Conservation (phyloP, 2,329 filamentous ascomycete genomes). For the Colletotrichum tropicale region DNA sequence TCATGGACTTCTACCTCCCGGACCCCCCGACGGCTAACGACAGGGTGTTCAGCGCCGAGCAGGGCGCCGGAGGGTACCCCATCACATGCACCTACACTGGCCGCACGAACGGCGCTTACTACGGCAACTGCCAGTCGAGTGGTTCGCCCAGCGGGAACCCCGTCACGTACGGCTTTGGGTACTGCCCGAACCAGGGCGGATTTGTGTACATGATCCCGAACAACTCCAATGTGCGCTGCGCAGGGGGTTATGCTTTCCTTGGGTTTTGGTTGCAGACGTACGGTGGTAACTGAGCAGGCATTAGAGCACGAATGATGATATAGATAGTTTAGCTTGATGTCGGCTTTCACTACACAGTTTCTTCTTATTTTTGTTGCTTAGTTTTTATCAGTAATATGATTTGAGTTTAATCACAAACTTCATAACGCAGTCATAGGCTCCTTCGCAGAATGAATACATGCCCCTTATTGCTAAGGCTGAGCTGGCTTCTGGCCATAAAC, state of each 20-base stretch:
- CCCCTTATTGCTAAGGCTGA: background rate
- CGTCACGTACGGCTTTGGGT: background rate
- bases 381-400: background rate
- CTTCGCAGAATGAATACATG: background rate
- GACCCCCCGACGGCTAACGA: conserved; percentile 1
- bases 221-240: background rate
- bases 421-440: fast-evolving
- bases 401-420: fast-evolving
- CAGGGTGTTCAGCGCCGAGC: background rate
- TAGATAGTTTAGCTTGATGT: background rate
- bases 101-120: background rate
- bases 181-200: conserved; percentile 2
- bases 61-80: background rate
- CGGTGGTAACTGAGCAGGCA: background rate
- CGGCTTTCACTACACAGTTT: background rate
- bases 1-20: conserved; percentile 2
- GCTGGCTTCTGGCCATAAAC: background rate
- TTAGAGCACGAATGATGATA: background rate
- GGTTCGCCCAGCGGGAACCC: background rate
- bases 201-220: conserved; percentile 9
- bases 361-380: fast-evolving
- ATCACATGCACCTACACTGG: background rate
- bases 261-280: background rate
- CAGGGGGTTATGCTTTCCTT: background rate
- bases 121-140: background rate